Base-by-base conservation (phyloP, 768 basidiomycete species). In the Cystoderma amianthinum region DNA sequence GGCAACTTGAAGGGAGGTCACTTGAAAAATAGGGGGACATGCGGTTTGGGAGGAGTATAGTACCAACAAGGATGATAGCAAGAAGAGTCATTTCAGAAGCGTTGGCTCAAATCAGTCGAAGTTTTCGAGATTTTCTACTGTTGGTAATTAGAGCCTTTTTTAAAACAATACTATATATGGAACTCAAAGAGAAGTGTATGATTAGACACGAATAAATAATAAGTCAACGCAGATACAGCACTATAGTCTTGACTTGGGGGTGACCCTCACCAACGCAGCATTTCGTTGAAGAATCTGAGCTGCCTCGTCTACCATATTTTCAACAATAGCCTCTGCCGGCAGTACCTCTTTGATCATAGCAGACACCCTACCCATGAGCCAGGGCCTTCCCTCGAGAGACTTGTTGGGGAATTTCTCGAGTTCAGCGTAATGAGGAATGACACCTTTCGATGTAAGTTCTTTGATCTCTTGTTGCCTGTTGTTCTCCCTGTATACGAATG, bases 361-460 rank as follows among this genome's bases (percentile, higher is more conserved):
- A 11, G 87, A 73, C 21, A 93, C 88, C 42, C 78, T 76, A 38
- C 93, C 94, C 68, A 94, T 88, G 36, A 94, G 70, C 82, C 85
- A 94, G 17, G 80, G 61, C 17, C 81, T 67, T 19, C 72, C 75
- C 49, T 77, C 62, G 4, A 84, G 44, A 3, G 77, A 82, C 57
- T 82, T 89, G 56, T 92, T 89, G 3, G 92, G 89, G 54, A 89
- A 84, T 56, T 78, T 74, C 62, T 83, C 69, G 24, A 92, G 52
- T 44, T 94, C 90, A 3, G 74, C 64, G 20, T 78, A 66, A 44
- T 74, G 68, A 18, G 93, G 93, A 44, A 96, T 61, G 48, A 90
- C 74, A n/a, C 93, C 93, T 65, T 86, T 74, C 5, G 77, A 71
- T 0, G 88, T 89, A 41, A 95, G 72, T 47, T 82, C 76, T 61